Base-by-base conservation (phyloP, 164 flowering plant genomes). In the Umbilicus rupestris region DNA sequence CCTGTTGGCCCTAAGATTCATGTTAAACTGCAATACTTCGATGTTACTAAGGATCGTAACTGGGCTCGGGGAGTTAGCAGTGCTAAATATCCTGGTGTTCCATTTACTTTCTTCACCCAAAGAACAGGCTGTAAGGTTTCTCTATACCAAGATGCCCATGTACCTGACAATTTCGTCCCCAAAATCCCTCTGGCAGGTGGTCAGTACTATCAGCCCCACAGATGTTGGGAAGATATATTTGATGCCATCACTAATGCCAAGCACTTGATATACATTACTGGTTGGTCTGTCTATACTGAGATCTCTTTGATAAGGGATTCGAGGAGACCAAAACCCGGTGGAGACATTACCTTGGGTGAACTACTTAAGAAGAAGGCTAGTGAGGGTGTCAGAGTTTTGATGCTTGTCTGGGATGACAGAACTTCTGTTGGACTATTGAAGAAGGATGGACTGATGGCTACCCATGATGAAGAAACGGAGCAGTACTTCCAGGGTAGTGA, bases 161-260 rank as follows among this genome's bases (percentile, higher is more conserved):
- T 83, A 3, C 71, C 73, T 0, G 78, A 77, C 30, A 66, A 74
- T 2, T 69, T 67, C 62, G 46, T 49, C 29, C 81, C 75, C 0
- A 6, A 35, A 28, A 73, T 81, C 41, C 46, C 64, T 37, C 68
- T 79, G 15, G 26, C 81, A 0, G 69, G 67, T 16, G 80, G 76
- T 4, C 44, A 64, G 10, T 20, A 3, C 24, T 79, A 81, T 49
- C 74, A 68, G 64, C 78, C 82, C 37, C 74, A 73, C 10, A 70
- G 86, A 62, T 86, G 95, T 69, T 88, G 91, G 91, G 92, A 86
- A 65, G 88, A 86, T 47, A 63, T 88, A 3, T 86, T 85, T 70
- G 78, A 83, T 67, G 91, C 91, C 0, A 83, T 88, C 28, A 60
- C 3, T 29, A 72, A 75, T 62, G 92, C 95, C 0, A 74, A 75